Evolutionary conservation across 192 early-diverging fungal species (phyloP).

Genomic region (Geranomyces variabilis): DNA sequence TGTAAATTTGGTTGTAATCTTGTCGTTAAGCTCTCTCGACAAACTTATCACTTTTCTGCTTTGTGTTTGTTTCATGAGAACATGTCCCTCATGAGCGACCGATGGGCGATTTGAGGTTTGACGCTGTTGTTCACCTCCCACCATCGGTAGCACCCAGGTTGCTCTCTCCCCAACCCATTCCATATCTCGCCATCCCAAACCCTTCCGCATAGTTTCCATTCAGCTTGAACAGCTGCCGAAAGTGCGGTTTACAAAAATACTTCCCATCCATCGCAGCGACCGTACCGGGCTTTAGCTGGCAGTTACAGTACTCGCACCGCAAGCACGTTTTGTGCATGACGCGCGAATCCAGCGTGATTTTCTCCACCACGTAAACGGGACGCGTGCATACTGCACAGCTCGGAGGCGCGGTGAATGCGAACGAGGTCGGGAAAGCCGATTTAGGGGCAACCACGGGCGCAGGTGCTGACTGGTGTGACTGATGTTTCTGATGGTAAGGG

Average conservation of each 20-base stretch:
- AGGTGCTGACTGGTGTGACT: neutral
- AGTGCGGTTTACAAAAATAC: conserved; percentile 53
- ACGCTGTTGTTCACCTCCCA: no score
- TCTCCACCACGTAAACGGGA: conserved; percentile 43
- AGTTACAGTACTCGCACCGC: conserved; percentile 48
- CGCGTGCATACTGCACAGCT: conserved; percentile 14
- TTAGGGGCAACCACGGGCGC: no score
- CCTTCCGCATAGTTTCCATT: conserved; percentile 65
- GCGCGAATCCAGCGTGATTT: conserved; percentile 31
- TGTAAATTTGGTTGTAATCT: no score
- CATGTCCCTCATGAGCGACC: no score
- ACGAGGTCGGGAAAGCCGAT: neutral
- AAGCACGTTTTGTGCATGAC: conserved; percentile 47
- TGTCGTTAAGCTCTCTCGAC: no score
- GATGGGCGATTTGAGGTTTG: no score
- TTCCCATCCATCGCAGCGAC: conserved; percentile 43
- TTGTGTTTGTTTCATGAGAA: no score
- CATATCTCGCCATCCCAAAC: conserved; percentile 34
- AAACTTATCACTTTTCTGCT: no score
- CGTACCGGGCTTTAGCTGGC: conserved; percentile 43
- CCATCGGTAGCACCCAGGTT: no score
- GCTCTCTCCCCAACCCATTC: no score
- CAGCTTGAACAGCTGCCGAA: conserved; percentile 57
- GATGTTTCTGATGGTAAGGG: neutral
- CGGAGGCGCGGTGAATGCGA: conserved; percentile 7